A percentile compares a stretch with the other conserved stretches of the same genome.
phyloP scores from a whole-genome alignment of 177 flowering plant species.

The Vitis hybrid region DNA sequence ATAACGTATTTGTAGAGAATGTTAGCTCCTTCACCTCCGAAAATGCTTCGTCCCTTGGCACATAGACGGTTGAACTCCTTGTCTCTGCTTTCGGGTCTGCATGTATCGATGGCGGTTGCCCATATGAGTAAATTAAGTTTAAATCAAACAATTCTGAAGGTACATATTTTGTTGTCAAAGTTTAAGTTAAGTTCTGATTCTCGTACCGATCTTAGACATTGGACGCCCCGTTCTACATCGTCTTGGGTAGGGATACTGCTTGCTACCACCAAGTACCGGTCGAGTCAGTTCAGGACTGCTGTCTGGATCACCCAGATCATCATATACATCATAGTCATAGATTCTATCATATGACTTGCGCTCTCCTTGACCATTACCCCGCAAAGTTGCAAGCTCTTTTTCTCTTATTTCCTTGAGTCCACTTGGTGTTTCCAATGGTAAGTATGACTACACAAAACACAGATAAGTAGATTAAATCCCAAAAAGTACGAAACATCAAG shows the following conservation, averaged over 20 bases:
- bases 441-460: slow-evolving; percentile 31
- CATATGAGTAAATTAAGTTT: too few species aligned
- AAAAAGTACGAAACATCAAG: too few species aligned
- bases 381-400: slow-evolving; percentile 39
- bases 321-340: slow-evolving; percentile 73
- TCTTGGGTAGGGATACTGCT: slow-evolving; percentile 60
- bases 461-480: not conserved
- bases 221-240: slow-evolving; percentile 73
- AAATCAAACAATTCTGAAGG: too few species aligned
- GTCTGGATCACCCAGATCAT: slow-evolving; percentile 73
- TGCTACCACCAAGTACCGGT: slow-evolving; percentile 55
- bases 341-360: slow-evolving; percentile 46
- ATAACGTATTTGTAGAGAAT: slow-evolving; percentile 18
- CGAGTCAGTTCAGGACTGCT: slow-evolving; percentile 22
- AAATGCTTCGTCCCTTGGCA: slow-evolving; percentile 52
- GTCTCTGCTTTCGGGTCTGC: slow-evolving; percentile 48
- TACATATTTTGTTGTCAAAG: not conserved
- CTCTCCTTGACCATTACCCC: slow-evolving; percentile 58
- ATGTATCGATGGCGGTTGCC: not conserved
- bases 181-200: not conserved
- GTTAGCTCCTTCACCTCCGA: slow-evolving; percentile 30
- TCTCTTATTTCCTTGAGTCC: slow-evolving; percentile 50
- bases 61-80: slow-evolving; percentile 22
- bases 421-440: slow-evolving; percentile 52
- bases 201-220: slow-evolving; percentile 30